Percentiles rank a stretch among this genome's conserved stretches.
Evolutionary conservation across 2,329 filamentous ascomycete genomes (phyloP).

Genomic region (Bipolaris bicolor): DNA sequence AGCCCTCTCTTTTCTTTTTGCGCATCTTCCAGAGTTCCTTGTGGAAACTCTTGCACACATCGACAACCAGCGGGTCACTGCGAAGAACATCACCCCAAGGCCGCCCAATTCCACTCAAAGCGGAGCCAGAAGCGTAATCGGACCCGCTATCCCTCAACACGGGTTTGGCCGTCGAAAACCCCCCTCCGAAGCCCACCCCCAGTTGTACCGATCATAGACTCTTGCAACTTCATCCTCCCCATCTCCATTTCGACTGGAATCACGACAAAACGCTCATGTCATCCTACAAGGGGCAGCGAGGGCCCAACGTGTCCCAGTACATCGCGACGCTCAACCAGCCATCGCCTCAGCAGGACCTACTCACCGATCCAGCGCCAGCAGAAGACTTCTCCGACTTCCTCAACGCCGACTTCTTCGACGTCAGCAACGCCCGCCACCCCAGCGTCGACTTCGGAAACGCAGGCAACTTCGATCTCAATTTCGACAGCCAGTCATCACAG

Average conservation of each 20-base stretch:
- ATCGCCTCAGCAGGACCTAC: conserved; percentile 50
- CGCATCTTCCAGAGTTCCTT: not conserved
- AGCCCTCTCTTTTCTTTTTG: conserved; percentile 8
- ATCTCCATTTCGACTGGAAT: conserved; percentile 14
- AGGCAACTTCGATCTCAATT: conserved; percentile 39
- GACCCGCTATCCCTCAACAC: conserved; percentile 22
- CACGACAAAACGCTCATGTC: conserved; percentile 61
- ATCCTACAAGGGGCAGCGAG: conserved; percentile 75
- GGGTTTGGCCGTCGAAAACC: conserved; percentile 18
- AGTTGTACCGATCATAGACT: conserved; percentile 19
- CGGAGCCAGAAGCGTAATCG: conserved; percentile 16
- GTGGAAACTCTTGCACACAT: not conserved
- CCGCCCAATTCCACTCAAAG: not conserved
- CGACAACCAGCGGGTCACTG: not conserved
- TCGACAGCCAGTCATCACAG: conserved; percentile 30
- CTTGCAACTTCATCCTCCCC: conserved; percentile 15
- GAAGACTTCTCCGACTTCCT: conserved; percentile 62
- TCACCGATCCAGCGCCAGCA: conserved; percentile 49
- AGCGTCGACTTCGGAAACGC: conserved; percentile 34
- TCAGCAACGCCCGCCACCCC: conserved; percentile 58
- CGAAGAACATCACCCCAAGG: not conserved
- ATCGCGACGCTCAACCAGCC: conserved; percentile 82
- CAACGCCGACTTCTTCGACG: conserved; percentile 67
- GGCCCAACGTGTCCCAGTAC: conserved; percentile 88
- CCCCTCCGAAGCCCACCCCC: conserved; percentile 19